phyloP scores from a whole-genome alignment of 441 rosid species.

The Brassica hybrid region DNA sequence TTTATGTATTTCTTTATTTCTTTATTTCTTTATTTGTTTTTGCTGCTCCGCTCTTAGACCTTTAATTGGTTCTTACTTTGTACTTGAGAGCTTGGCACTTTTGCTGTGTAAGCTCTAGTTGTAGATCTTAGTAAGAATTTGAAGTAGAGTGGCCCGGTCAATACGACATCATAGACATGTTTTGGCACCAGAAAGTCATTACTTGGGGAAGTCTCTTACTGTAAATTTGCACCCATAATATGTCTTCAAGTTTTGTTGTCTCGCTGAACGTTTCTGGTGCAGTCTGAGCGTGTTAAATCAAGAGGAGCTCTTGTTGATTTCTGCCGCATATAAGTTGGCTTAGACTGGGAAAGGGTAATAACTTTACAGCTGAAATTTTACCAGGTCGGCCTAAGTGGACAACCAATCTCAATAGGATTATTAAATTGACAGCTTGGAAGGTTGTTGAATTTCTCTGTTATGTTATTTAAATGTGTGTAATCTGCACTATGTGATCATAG shows the following conservation, averaged over 20 bases:
- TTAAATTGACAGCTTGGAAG: slow-evolving; percentile 19
- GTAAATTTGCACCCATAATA: neutral
- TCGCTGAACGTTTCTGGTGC: neutral
- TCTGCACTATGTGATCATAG: neutral
- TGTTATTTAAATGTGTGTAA: neutral
- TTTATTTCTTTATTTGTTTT: neutral
- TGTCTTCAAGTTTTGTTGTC: neutral
- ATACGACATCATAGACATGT: neutral
- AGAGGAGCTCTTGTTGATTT: slow-evolving; percentile 9
- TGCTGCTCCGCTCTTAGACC: neutral
- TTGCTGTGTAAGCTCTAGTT: neutral
- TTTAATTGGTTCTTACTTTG: neutral
- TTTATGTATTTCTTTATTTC: too few relatives aligned
- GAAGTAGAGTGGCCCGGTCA: neutral
- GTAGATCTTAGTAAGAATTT: neutral
- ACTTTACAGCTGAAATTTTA: slow-evolving; percentile 15
- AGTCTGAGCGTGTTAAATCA: neutral
- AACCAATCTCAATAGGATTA: slow-evolving; percentile 22
- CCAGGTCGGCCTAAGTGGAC: slow-evolving; percentile 39
- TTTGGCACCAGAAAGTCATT: neutral
- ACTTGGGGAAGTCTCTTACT: neutral
- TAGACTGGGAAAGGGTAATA: slow-evolving; percentile 23
- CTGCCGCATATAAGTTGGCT: neutral
- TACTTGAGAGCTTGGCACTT: neutral
- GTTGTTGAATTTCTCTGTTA: slow-evolving; percentile 2